These are phyloP conservation scores for Boletus sensibilis DNA, from an alignment of 768 basidiomycete species.

Conservation along the genomic window DNA sequence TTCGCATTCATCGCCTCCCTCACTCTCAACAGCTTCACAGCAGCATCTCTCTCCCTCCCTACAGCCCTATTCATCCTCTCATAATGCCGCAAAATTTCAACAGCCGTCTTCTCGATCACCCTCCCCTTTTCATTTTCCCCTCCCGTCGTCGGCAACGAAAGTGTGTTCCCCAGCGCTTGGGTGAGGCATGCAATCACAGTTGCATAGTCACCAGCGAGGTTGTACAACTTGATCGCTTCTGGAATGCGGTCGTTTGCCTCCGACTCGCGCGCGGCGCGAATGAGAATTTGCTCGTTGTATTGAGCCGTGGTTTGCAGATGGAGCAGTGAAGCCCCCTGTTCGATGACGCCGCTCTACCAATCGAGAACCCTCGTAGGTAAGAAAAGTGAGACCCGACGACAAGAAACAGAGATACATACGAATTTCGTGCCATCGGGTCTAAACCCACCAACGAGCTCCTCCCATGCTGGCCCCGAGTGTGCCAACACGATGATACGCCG, in stretches of 20 bases:
- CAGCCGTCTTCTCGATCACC: constrained; percentile 68
- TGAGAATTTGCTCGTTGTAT: constrained; percentile 81
- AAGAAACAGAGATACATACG: constrained; percentile 46
- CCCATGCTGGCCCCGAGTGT: constrained; percentile 81
- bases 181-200: constrained; percentile 89
- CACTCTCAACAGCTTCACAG: constrained; percentile 72
- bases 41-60: constrained; percentile 71
- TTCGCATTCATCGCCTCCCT: constrained; percentile 80
- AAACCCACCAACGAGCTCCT: constrained; percentile 92
- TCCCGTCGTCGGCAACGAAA: constrained; percentile 59
- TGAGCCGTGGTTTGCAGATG: constrained; percentile 62
- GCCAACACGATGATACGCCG: constrained; percentile 76
- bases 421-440: constrained; percentile 86
- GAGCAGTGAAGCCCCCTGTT: constrained; percentile 76
- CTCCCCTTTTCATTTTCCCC: constrained; percentile 58
- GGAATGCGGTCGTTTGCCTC: constrained; percentile 81
- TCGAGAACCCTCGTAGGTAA: background rate
- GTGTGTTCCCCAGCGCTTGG: constrained; percentile 79
- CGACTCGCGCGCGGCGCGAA: constrained; percentile 77
- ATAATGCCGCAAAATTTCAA: constrained; percentile 77
- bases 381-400: background rate
- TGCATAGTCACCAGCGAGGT: constrained; percentile 87
- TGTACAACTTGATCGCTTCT: constrained; percentile 94
- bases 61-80: constrained; percentile 72
- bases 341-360: constrained; percentile 78